Conservation (phyloP, 176 grass and related monocot species). For the Microstegium vimineum region DNA sequence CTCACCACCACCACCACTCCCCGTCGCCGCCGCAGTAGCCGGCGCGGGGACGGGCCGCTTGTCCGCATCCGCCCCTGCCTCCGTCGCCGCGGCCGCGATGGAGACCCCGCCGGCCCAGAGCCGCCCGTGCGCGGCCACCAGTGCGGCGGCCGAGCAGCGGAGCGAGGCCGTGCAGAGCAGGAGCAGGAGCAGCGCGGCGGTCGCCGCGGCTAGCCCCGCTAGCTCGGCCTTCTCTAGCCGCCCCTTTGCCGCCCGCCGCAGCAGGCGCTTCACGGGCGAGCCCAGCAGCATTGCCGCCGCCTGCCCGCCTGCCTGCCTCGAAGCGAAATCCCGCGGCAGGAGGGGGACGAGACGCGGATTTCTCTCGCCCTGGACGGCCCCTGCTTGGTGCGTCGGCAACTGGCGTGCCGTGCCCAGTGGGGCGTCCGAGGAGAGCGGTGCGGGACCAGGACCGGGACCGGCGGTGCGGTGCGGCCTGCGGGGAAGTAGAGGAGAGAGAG, state of each 20-base stretch:
- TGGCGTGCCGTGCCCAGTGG: background rate
- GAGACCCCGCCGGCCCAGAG: constrained; percentile 25
- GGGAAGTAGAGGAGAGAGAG: background rate
- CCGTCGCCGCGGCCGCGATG: background rate
- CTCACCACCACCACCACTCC: background rate
- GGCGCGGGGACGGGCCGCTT: background rate
- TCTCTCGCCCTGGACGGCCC: background rate
- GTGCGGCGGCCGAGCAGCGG: constrained; percentile 22
- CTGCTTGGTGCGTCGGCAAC: background rate
- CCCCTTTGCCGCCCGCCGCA: background rate
- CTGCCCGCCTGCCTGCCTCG: background rate
- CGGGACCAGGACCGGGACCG: background rate
- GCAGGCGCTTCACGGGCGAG: constrained; percentile 24
- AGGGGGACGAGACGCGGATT: background rate
- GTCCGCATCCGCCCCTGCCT: background rate
- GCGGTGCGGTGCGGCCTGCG: background rate
- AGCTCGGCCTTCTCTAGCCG: background rate
- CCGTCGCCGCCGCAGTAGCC: background rate
- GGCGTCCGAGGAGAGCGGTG: background rate
- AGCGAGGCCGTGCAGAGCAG: constrained; percentile 31
- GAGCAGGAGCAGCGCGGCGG: constrained; percentile 23
- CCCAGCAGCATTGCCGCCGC: constrained; percentile 7
- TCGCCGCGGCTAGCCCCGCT: background rate
- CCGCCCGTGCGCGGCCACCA: background rate
- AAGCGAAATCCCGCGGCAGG: background rate